Base-by-base conservation (phyloP, 2,329 filamentous ascomycete species). In the Colletotrichum shisoi region DNA sequence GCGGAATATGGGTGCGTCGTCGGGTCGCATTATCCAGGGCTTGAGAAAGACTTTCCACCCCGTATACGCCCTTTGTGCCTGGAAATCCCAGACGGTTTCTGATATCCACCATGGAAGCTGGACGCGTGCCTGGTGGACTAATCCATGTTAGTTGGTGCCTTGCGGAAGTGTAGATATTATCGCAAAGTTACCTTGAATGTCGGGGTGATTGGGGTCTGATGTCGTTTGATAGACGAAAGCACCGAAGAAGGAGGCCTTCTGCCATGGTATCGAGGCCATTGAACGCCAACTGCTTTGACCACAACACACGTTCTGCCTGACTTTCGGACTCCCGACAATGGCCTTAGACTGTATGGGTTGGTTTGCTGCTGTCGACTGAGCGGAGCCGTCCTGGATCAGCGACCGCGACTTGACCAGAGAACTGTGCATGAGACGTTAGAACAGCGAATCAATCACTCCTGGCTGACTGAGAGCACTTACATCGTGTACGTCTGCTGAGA, bases 91-190 rank as follows among this genome's bases (percentile, higher is more conserved):
- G 7, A 57, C 24, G 2, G 8, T 60, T 6, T 51, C 7, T 4
- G 62, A 52, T 1, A 68, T 13, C 56, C 66, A 68, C 4, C 31
- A 24, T 0, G 66, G 66, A 12, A 60, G 52, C 24, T 61, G 57
- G 4, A 66, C 13, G 0, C 61, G 56, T 8, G 49, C 21, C 34
- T 48, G 52, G 3, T 37, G 39, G 27, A 57, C 63, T 67, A 21
- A 1, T 4, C 3, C 6, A 39, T 17, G 17, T 63, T 24, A 63
- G 0, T 11, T 12, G 4, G 6, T 1, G 12, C 4, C 24, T 57
- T 31, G 4, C 13, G 1, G 8, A 8, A n/a, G n/a, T 2, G 13
- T 13, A 5, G 8, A n/a, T n/a, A 6, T 24, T 3, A 1, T 0
- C 2, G 15, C 12, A 15, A 2, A 27, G 8, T 15, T 7, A 24